Percentiles rank a stretch among this genome's conserved stretches.
These are phyloP conservation scores for Verticillium nonalfalfae DNA, from an alignment of 2,329 filamentous ascomycete species.

Conservation along the genomic window DNA sequence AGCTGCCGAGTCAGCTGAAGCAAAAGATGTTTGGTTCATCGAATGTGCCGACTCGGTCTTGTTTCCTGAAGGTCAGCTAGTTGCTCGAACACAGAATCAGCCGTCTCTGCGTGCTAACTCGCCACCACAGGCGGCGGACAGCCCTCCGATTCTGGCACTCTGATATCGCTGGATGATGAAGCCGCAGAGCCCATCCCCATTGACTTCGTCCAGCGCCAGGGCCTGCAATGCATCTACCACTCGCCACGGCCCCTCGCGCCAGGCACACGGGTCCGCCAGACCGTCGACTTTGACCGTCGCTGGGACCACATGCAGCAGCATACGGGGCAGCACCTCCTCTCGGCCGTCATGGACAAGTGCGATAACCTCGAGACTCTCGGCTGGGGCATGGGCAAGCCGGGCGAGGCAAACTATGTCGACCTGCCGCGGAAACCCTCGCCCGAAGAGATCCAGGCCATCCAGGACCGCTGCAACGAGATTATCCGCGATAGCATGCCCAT, in stretches of 20 bases:
- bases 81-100: neutral
- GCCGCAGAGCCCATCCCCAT: slow-evolving; percentile 11
- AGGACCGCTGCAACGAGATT: slow-evolving; percentile 16
- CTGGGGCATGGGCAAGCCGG: slow-evolving; percentile 21
- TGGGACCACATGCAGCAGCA: slow-evolving; percentile 28
- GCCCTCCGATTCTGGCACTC: slow-evolving; percentile 20
- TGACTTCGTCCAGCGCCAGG: slow-evolving; percentile 18
- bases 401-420: slow-evolving; percentile 22
- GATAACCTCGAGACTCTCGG: slow-evolving; percentile 18
- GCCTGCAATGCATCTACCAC: slow-evolving; percentile 17
- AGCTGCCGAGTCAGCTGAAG: neutral
- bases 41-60: slow-evolving; percentile 22
- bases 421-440: slow-evolving; percentile 17
- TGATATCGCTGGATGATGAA: slow-evolving; percentile 3
- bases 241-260: slow-evolving; percentile 12
- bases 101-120: neutral
- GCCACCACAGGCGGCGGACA: slow-evolving; percentile 19
- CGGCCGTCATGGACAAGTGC: slow-evolving; percentile 19
- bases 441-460: slow-evolving; percentile 17
- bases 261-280: slow-evolving; percentile 16
- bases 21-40: slow-evolving; percentile 18
- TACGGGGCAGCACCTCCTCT: slow-evolving; percentile 23
- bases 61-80: slow-evolving; percentile 19
- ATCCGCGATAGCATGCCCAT: slow-evolving; percentile 18
- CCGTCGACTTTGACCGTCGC: slow-evolving; percentile 19